These are phyloP conservation scores for Botrytis fabae DNA, from an alignment of 2,329 filamentous ascomycete genomes.

Conservation along the genomic window DNA sequence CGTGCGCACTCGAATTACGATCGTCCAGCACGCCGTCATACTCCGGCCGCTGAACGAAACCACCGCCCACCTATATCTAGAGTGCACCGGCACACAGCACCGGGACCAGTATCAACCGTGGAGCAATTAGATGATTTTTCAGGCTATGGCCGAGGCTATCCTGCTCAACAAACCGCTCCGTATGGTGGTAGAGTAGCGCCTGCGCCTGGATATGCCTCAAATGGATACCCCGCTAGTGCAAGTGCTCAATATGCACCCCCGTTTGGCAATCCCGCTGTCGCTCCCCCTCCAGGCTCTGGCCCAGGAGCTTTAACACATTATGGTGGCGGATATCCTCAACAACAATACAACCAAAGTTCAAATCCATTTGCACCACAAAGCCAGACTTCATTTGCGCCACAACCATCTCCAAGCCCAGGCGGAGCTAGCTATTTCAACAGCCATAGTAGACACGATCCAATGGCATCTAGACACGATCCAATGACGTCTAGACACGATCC, in stretches of 20 bases:
- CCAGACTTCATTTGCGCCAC: slow-evolving; percentile 38
- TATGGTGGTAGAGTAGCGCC: slow-evolving; percentile 33
- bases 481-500: slow-evolving; percentile 46
- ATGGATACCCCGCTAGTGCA: slow-evolving; percentile 33
- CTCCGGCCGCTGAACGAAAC: slow-evolving; percentile 40
- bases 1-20: slow-evolving; percentile 20
- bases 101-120: slow-evolving; percentile 59
- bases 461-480: slow-evolving; percentile 41
- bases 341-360: slow-evolving; percentile 25
- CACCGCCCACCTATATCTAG: slow-evolving; percentile 43
- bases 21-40: slow-evolving; percentile 43
- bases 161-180: slow-evolving; percentile 38
- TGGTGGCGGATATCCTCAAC: slow-evolving; percentile 33
- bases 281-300: slow-evolving; percentile 23
- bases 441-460: slow-evolving; percentile 45
- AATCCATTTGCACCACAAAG: slow-evolving; percentile 20
- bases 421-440: slow-evolving; percentile 39
- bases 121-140: slow-evolving; percentile 65
- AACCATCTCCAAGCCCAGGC: slow-evolving; percentile 35
- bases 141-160: slow-evolving; percentile 46
- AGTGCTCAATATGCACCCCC: slow-evolving; percentile 36
- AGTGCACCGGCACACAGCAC: slow-evolving; percentile 47
- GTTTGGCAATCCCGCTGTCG: slow-evolving; percentile 29
- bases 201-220: slow-evolving; percentile 37
- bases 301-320: slow-evolving; percentile 39